A percentile compares a stretch with the other conserved stretches of the same genome.
Evolutionary conservation across 768 basidiomycete species (phyloP).

Genomic region (Mycena galopus): DNA sequence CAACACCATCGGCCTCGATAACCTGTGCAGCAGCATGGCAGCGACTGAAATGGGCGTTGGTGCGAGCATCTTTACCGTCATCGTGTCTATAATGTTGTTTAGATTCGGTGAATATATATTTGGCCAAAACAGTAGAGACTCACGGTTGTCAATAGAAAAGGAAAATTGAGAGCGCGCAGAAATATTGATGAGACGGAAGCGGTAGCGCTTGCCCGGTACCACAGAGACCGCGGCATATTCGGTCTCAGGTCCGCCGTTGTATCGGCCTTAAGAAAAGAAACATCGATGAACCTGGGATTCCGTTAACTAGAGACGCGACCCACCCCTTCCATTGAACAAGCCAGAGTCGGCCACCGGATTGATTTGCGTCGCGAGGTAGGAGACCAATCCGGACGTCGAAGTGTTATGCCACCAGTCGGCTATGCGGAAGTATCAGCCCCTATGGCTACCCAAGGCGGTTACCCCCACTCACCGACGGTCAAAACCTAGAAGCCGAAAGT

Average conservation of each 20-base stretch:
- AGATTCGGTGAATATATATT: neutral
- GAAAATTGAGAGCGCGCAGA: slow-evolving; percentile 50
- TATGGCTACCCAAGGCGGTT: slow-evolving; percentile 11
- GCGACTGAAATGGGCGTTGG: neutral
- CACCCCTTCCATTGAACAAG: slow-evolving; percentile 14
- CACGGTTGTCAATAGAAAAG: slow-evolving; percentile 43
- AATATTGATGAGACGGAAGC: slow-evolving; percentile 56
- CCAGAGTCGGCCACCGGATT: slow-evolving; percentile 25
- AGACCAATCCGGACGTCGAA: neutral
- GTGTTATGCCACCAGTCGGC: slow-evolving; percentile 45
- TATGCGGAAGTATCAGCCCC: slow-evolving; percentile 41
- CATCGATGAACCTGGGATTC: slow-evolving; percentile 34
- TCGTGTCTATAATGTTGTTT: neutral
- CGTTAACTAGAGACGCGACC: neutral
- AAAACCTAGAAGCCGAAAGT: slow-evolving; percentile 41
- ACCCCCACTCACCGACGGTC: slow-evolving; percentile 28
- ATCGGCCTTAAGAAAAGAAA: slow-evolving; percentile 54
- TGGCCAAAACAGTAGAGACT: slow-evolving; percentile 15
- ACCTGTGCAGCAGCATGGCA: slow-evolving; percentile 14
- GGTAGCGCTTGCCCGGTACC: slow-evolving; percentile 47
- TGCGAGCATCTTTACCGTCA: slow-evolving; percentile 1
- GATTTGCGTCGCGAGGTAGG: slow-evolving; percentile 9
- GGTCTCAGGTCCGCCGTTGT: slow-evolving; percentile 43
- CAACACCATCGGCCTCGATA: slow-evolving; percentile 21
- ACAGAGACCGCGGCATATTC: slow-evolving; percentile 51